Conservation (phyloP, 1,284 basidiomycete genomes). For the Melampsora larici-populina region DNA sequence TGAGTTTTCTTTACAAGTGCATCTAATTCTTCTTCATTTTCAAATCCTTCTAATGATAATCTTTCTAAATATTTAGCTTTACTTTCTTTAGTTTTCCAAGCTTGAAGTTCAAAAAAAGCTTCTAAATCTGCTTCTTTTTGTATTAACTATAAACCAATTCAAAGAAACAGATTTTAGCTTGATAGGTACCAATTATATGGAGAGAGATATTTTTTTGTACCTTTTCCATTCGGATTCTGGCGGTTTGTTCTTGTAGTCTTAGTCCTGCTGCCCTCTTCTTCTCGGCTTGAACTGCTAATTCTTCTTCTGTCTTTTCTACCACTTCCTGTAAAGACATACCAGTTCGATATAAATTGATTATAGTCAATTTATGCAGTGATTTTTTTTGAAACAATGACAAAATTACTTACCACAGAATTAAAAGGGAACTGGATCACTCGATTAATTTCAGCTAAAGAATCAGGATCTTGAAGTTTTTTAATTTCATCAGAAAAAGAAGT, state of each 20-base stretch:
- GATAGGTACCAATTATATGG: neutral
- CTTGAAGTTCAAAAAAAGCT: slow-evolving; percentile 66
- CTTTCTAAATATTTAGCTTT: slow-evolving; percentile 70
- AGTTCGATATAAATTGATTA: neutral
- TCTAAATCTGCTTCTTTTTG: slow-evolving; percentile 61
- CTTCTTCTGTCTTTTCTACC: slow-evolving; percentile 88
- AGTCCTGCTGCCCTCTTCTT: slow-evolving; percentile 77
- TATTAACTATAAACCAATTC: slow-evolving; percentile 11
- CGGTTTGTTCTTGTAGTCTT: slow-evolving; percentile 87
- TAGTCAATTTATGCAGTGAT: neutral
- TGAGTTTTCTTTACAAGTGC: slow-evolving; percentile 65
- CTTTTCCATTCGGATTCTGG: slow-evolving; percentile 79
- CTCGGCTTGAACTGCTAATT: slow-evolving; percentile 72
- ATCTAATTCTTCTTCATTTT: slow-evolving; percentile 61
- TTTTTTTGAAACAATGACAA: slow-evolving; percentile 30
- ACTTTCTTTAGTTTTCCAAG: slow-evolving; percentile 65
- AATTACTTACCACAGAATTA: slow-evolving; percentile 59
- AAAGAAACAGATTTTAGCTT: neutral
- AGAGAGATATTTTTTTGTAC: slow-evolving; percentile 54
- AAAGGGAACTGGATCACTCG: slow-evolving; percentile 83
- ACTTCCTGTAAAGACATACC: slow-evolving; percentile 55
- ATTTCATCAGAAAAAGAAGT: slow-evolving; percentile 66
- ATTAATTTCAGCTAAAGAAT: slow-evolving; percentile 65
- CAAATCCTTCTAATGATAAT: slow-evolving; percentile 64
- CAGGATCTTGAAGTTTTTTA: slow-evolving; percentile 64